Evolutionary conservation across 2,329 filamentous ascomycete genomes (phyloP).

Genomic region (Exophiala sp.): DNA sequence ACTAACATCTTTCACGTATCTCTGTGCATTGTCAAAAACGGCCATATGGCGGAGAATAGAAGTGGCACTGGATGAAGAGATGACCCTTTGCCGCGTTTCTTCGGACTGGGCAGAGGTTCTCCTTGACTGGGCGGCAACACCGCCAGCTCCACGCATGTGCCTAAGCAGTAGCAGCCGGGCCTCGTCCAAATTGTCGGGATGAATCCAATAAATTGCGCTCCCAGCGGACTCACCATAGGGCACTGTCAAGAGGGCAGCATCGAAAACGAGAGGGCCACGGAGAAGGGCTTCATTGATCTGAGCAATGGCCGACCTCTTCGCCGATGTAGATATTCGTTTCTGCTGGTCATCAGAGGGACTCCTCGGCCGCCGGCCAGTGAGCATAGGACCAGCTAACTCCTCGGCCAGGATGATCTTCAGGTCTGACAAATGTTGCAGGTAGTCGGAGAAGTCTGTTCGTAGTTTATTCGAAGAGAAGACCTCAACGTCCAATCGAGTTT

Average conservation of each 20-base stretch:
- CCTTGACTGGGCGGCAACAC: constrained; percentile 7
- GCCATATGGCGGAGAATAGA: constrained; percentile 38
- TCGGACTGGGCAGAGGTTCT: constrained; percentile 27
- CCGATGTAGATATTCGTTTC: constrained; percentile 14
- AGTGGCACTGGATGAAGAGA: background rate
- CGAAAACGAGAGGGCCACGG: constrained; percentile 43
- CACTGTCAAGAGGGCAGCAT: constrained; percentile 44
- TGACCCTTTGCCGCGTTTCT: background rate
- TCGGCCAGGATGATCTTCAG: constrained; percentile 17
- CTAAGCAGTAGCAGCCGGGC: constrained; percentile 49
- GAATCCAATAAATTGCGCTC: constrained; percentile 50
- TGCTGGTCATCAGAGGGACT: constrained; percentile 3
- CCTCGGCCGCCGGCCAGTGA: constrained; percentile 13
- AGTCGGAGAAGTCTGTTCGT: constrained; percentile 23
- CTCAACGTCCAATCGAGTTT: constrained; percentile 60
- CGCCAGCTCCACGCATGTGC: constrained; percentile 38
- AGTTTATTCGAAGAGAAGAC: constrained; percentile 44
- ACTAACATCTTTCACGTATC: constrained; percentile 36
- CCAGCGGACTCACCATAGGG: constrained; percentile 43
- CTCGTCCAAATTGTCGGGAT: constrained; percentile 50
- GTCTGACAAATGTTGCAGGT: constrained; percentile 21
- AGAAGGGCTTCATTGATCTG: constrained; percentile 37
- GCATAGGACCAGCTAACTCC: constrained; percentile 19
- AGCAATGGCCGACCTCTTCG: constrained; percentile 22
- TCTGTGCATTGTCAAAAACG: constrained; percentile 44